Conservation (phyloP, 331 rosid genomes). For the Saraca asoca region DNA sequence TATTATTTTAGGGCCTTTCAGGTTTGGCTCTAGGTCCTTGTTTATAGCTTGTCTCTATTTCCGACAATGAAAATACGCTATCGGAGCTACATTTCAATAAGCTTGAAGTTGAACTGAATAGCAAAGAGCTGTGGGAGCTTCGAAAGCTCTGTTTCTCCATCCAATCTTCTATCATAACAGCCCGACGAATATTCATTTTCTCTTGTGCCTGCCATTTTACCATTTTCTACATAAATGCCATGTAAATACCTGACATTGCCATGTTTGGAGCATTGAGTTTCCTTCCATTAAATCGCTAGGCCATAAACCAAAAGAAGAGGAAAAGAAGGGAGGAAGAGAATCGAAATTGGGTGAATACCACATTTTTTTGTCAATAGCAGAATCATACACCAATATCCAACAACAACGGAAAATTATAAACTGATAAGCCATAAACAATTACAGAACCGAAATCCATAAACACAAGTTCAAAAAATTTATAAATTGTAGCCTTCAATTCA, state of each 20-base stretch:
- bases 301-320: too few species aligned
- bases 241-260: slow-evolving; percentile 24
- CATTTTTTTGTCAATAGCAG: too few species aligned
- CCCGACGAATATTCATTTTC: slow-evolving; percentile 48
- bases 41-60: slow-evolving; percentile 49
- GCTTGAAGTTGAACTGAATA: slow-evolving; percentile 51
- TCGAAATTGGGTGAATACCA: too few species aligned
- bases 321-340: too few species aligned
- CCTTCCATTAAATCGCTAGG: too few species aligned
- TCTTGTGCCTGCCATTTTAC: too few species aligned
- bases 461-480: too few species aligned
- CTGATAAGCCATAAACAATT: too few species aligned
- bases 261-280: slow-evolving; percentile 27
- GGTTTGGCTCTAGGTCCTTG: slow-evolving; percentile 37
- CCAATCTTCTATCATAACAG: slow-evolving; percentile 70
- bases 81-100: slow-evolving; percentile 64
- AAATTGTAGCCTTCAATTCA: too few species aligned
- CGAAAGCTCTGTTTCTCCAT: slow-evolving; percentile 52
- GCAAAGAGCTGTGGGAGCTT: slow-evolving; percentile 45
- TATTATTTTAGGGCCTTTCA: slow-evolving; percentile 31
- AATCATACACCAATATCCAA: too few species aligned
- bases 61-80: slow-evolving; percentile 63
- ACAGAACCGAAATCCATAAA: too few species aligned
- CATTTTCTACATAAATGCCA: slow-evolving; percentile 3
- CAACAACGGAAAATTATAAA: too few species aligned